Conservation (phyloP, 2,329 filamentous ascomycete species). For the Dendrostoma leiphaemia region DNA sequence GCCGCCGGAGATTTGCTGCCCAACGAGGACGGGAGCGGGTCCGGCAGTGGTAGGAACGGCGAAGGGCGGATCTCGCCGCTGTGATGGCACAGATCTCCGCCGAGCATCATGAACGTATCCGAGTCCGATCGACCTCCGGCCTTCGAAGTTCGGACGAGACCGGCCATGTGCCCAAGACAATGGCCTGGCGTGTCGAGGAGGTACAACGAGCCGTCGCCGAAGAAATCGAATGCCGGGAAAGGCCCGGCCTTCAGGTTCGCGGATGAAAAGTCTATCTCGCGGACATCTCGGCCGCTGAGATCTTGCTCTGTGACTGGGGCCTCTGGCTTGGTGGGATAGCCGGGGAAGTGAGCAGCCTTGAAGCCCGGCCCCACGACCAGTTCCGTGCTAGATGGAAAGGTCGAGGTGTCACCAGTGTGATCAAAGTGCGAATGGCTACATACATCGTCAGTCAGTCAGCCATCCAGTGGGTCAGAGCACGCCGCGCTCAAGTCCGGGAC, state of each 20-base stretch:
- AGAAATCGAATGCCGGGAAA: conserved; percentile 24
- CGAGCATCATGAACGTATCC: conserved; percentile 23
- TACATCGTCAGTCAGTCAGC: not conserved
- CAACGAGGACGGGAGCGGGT: conserved; percentile 1
- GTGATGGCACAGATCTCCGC: conserved; percentile 24
- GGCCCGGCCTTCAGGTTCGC: conserved; percentile 13
- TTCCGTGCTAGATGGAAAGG: conserved; percentile 21
- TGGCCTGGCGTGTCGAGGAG: conserved; percentile 25
- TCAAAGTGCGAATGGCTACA: conserved; percentile 25
- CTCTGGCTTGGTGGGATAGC: conserved; percentile 21
- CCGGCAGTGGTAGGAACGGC: conserved; percentile 17
- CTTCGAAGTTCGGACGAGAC: conserved; percentile 21
- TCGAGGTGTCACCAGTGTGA: conserved; percentile 22
- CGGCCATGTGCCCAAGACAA: conserved; percentile 21
- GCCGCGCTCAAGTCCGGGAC: no score
- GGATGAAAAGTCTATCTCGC: conserved; percentile 12
- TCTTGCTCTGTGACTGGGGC: conserved; percentile 9
- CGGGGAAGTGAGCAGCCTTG: conserved; percentile 20
- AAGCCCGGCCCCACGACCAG: conserved; percentile 26
- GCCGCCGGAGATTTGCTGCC: not conserved
- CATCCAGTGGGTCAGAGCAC: no score
- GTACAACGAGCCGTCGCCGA: conserved; percentile 25
- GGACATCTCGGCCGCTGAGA: conserved; percentile 9
- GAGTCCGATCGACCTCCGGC: not conserved
- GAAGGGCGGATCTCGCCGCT: conserved; percentile 23